These are phyloP conservation scores for Solanum hybrid DNA, from an alignment of 305 asterid species.

Conservation along the genomic window DNA sequence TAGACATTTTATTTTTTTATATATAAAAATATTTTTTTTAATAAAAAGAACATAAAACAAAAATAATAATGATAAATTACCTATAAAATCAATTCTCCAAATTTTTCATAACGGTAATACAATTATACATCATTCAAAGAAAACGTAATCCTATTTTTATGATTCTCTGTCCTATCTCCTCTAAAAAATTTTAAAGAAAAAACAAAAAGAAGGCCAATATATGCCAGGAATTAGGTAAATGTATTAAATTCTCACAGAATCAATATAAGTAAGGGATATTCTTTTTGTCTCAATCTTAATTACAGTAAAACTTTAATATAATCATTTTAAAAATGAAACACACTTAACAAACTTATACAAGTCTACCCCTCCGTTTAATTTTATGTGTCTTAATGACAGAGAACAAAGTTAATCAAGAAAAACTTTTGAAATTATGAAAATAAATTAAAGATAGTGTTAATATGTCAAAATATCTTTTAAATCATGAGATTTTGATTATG, in stretches of 20 bases:
- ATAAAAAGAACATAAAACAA: background rate
- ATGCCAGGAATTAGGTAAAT: background rate
- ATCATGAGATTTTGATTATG: background rate
- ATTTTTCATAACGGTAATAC: background rate
- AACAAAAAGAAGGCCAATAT: background rate
- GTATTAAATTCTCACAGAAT: background rate
- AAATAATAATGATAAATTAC: too few species aligned
- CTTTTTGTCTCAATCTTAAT: background rate
- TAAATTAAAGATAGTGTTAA: background rate
- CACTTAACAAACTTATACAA: background rate
- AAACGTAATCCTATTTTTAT: background rate
- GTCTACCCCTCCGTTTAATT: background rate
- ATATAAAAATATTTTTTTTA: too few species aligned
- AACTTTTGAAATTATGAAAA: background rate
- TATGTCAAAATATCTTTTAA: background rate
- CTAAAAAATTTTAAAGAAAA: background rate
- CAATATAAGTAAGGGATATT: background rate
- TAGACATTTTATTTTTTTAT: background rate
- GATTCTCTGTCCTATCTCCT: background rate
- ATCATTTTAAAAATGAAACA: background rate
- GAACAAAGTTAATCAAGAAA: background rate
- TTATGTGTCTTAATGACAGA: background rate
- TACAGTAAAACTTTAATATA: background rate
- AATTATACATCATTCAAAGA: background rate
- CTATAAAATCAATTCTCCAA: background rate